Base-by-base conservation (phyloP, 2,329 filamentous ascomycete genomes). In the Aureobasidium uvarum region DNA sequence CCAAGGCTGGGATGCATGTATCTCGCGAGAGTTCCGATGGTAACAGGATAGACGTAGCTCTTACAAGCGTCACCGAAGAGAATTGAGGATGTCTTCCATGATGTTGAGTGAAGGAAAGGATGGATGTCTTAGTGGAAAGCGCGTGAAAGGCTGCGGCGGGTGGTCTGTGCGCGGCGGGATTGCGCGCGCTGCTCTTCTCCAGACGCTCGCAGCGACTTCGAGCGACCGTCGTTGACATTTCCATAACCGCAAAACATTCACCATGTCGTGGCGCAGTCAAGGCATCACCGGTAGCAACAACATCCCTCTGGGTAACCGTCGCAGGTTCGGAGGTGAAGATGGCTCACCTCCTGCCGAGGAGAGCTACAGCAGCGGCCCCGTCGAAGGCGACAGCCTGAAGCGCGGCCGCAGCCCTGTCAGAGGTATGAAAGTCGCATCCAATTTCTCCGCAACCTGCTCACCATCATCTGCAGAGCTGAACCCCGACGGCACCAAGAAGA, bases 211-310 rank as follows among this genome's bases (percentile, higher is more conserved):
- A 41, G 54, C 54, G 54, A 56, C 54, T 28, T 31, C 52, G 14
- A 43, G 13, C 23, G 14, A n/a, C 39, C 33, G 33, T 25, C 51
- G 28, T 45, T 23, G 23, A 58, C 54, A 13, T 45, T 45, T 43
- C 25, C 38, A 13, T 45, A 13, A 45, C 31, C 25, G 54, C 36
- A 55, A 55, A 50, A n/a, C 20, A 60, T 33, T 41, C 58, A 62
- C 28, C 43, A 88, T 88, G 86, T 79, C 86, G 76, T 88, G 86
- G 85, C 83, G 86, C 74, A 83, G 81, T 71, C 83, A 86, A 74
- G 95, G 95, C 72, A 96, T 96, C 76, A 99, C 95, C 23, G 95
- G 95, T 62, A 98, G 96, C 51, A 99, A 99, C 80, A 98, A 97
- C 75, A 96, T 99, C 73, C 95, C 95, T 67, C 82, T 99, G 68